Percentiles rank a stretch among this genome's conserved stretches.
Evolutionary conservation across 352 stramenopile genomes (phyloP).

Genomic region (Globisporangium paddicum): DNA sequence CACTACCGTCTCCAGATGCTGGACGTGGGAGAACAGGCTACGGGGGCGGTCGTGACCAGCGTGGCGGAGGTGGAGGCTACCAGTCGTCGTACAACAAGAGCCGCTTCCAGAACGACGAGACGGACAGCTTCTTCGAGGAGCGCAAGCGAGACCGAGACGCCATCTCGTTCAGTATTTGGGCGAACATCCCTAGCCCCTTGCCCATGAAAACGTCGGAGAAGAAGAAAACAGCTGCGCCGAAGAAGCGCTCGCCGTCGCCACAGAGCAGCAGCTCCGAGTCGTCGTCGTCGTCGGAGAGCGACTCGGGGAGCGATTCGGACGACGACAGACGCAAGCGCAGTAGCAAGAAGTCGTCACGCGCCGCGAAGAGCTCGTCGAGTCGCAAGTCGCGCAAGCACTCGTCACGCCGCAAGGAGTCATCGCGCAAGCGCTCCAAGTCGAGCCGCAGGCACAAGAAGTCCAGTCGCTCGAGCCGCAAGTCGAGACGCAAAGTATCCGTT

Average conservation of each 20-base stretch:
- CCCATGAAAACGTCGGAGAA: conserved; percentile 48
- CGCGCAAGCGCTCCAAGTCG: conserved; percentile 20
- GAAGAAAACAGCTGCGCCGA: conserved; percentile 25
- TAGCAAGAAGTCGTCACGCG: conserved; percentile 15
- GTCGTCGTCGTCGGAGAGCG: conserved; percentile 14
- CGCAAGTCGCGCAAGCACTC: conserved; percentile 22
- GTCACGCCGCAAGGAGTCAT: conserved; percentile 18
- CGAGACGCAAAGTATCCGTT: conserved; percentile 7
- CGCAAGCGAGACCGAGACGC: conserved; percentile 61
- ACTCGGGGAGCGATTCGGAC: conserved; percentile 26
- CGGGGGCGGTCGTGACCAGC: conserved; percentile 8
- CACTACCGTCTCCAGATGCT: background rate
- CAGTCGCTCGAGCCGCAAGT: conserved; percentile 13
- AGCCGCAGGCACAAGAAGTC: conserved; percentile 16
- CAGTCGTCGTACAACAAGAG: conserved; percentile 15
- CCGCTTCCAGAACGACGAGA: conserved; percentile 33
- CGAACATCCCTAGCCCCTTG: conserved; percentile 58
- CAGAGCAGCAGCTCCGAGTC: conserved; percentile 29
- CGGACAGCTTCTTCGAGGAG: conserved; percentile 67
- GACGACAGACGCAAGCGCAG: conserved; percentile 17
- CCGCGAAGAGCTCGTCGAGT: conserved; percentile 21
- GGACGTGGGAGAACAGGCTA: conserved; percentile 14
- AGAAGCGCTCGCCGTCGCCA: conserved; percentile 28
- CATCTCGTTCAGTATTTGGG: conserved; percentile 71
- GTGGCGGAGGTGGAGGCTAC: conserved; percentile 1